phyloP scores from a whole-genome alignment of 2,329 filamentous ascomycete species.

The Tolypocladium pustulatum region DNA sequence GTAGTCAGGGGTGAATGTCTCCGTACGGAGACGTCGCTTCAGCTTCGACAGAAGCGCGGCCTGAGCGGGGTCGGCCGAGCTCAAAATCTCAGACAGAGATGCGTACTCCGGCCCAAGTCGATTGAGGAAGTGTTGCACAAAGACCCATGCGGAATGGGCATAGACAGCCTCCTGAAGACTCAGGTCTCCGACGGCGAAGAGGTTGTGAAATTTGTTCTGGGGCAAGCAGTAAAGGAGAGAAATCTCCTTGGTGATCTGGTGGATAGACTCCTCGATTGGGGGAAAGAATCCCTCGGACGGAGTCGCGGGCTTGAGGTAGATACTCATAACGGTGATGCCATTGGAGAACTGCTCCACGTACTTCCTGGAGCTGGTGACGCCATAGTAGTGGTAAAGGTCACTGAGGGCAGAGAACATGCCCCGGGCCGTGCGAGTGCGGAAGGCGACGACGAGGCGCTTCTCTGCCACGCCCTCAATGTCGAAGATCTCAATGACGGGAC shows the following conservation, averaged over 20 bases:
- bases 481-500: conserved; percentile 95
- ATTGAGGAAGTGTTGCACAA: conserved; percentile 96
- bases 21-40: conserved; percentile 87
- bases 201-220: conserved; percentile 86
- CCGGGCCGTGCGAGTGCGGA: conserved; percentile 83
- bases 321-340: conserved; percentile 91
- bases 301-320: conserved; percentile 73
- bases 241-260: conserved; percentile 98
- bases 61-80: conserved; percentile 71
- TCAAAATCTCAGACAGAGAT: conserved; percentile 71
- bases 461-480: conserved; percentile 86
- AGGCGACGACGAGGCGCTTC: conserved; percentile 89
- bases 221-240: conserved; percentile 96
- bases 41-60: conserved; percentile 84
- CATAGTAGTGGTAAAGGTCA: conserved; percentile 98
- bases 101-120: conserved; percentile 86
- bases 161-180: conserved; percentile 97
- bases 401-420: conserved; percentile 93
- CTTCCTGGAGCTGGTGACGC: conserved; percentile 89
- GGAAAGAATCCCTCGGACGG: conserved; percentile 47
- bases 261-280: conserved; percentile 85
- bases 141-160: conserved; percentile 94
- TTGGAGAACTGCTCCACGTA: conserved; percentile 99
- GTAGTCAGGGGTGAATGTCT: conserved; percentile 97
- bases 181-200: conserved; percentile 77